Evolutionary conservation across 176 grass and related monocot species (phyloP).

Genomic region (Pharus latifolius): DNA sequence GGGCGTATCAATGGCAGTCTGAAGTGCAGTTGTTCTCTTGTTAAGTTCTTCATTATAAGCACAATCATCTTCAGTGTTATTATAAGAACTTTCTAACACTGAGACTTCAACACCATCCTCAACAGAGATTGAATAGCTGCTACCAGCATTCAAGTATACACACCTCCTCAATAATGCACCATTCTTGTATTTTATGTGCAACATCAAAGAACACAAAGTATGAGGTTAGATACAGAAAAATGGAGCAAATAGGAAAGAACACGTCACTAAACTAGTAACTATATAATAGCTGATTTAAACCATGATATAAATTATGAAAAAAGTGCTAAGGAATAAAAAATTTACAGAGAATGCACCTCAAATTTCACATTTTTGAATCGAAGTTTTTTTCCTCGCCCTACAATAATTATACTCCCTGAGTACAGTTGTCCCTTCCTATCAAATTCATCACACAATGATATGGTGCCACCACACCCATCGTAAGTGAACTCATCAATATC

Average conservation of each 20-base stretch:
- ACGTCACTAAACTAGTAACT: neutral
- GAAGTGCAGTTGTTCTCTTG: constrained; percentile 27
- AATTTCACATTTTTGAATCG: constrained; percentile 97
- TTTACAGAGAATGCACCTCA: constrained; percentile 54
- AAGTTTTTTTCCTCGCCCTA: constrained; percentile 71
- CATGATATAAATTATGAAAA: neutral
- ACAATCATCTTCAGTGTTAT: constrained; percentile 30
- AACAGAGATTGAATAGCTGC: constrained; percentile 73
- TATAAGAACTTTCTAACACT: constrained; percentile 52
- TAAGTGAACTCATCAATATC: constrained; percentile 75
- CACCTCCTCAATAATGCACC: constrained; percentile 68
- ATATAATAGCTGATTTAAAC: neutral
- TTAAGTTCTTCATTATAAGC: constrained; percentile 31
- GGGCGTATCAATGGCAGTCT: constrained; percentile 15
- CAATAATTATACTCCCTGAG: constrained; percentile 66
- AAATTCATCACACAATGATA: constrained; percentile 81
- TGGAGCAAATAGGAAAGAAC: neutral
- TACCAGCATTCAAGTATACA: constrained; percentile 79
- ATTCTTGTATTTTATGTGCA: constrained; percentile 46
- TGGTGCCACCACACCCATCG: constrained; percentile 83
- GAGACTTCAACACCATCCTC: constrained; percentile 90
- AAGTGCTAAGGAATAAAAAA: neutral
- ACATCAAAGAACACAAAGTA: neutral
- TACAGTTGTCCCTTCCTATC: constrained; percentile 62
- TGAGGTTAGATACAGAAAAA: neutral